Base-by-base conservation (phyloP, 257 asterid species). In the Schizonepeta tenuifolia region DNA sequence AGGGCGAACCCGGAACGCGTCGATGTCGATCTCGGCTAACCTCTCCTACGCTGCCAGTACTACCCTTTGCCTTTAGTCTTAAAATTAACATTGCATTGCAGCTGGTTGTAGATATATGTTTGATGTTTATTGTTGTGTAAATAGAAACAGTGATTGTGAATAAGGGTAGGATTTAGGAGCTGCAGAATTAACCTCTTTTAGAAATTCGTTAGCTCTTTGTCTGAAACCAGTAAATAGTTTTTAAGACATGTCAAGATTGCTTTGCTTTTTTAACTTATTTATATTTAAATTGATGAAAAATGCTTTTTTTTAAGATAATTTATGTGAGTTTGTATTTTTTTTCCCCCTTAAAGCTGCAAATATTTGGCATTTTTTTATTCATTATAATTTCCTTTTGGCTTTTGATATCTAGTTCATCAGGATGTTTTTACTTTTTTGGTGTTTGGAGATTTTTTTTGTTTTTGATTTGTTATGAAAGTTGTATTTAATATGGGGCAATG, bases 1-100 rank as follows among this genome's bases (percentile, higher is more conserved):
- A 89, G 98, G 83, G 92, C 90, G 3, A 84, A 77, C 38, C 99
- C 99, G 0, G 97, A 88, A 62, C 79, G 78, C 13, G 97, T 95
- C 50, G 86, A 85, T 10, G 73, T 95, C 66, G 92, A 87, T 77
- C 99, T 95, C 83, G 68, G 89, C 73, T 92, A 74, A 51, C 43
- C 51, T 50, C 61, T 24, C 20, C 14, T 5, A 18, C 35, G 7
- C 6, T 5, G 12, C 14, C 14, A 6, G 40, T 36, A 33, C 28
- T 17, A 3, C 13, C 41, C 74, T 33, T 73, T 41, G 8, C 54
- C 46, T 35, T 59, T 75, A 15, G 60, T 67, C 60, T 22, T n/a
- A 26, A 41, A 49, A 46, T 58, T 28, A 58, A 56, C 62, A 56
- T 22, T 56, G 31, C 60, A 67, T 20, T 58, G 74, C 75, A 38